Conservation (phyloP, 1,284 basidiomycete species). For the Somion occarium region DNA sequence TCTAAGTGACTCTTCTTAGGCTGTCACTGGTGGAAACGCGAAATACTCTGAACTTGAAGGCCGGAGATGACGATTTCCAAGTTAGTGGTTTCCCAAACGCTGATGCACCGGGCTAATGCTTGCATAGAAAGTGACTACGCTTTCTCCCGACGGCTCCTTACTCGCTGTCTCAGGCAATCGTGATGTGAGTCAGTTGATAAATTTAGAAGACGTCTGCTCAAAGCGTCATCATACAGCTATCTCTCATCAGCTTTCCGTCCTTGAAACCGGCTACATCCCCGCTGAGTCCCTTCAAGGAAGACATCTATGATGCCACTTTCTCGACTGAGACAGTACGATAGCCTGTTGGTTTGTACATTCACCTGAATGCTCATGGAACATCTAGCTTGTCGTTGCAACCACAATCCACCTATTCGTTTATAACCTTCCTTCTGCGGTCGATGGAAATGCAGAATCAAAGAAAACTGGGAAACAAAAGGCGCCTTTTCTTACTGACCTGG, state of each 20-base stretch:
- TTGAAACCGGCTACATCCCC: constrained; percentile 45
- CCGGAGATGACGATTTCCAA: constrained; percentile 74
- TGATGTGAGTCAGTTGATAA: constrained; percentile 43
- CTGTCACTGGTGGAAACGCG: constrained; percentile 47
- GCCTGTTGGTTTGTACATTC: neutral
- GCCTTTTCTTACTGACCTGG: constrained; percentile 28
- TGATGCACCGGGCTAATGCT: constrained; percentile 6
- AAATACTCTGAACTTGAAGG: constrained; percentile 56
- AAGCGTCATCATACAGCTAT: constrained; percentile 45
- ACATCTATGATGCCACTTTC: constrained; percentile 75
- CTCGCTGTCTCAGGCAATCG: constrained; percentile 61
- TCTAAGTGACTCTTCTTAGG: constrained; percentile 30
- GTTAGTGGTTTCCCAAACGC: constrained; percentile 36
- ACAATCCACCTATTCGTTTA: constrained; percentile 62
- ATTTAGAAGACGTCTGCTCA: too few species aligned
- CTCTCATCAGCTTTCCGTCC: constrained; percentile 64
- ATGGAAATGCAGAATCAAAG: constrained; percentile 34
- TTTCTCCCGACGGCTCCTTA: constrained; percentile 61
- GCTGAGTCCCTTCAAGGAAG: constrained; percentile 50
- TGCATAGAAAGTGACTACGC: constrained; percentile 68
- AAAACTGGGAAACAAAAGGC: constrained; percentile 36
- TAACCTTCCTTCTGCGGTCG: constrained; percentile 31
- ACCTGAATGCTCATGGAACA: neutral
- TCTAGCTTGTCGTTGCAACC: constrained; percentile 62
- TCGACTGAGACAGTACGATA: constrained; percentile 44